Conservation (phyloP, 176 grass and related monocot genomes). For the Musa itinerans region DNA sequence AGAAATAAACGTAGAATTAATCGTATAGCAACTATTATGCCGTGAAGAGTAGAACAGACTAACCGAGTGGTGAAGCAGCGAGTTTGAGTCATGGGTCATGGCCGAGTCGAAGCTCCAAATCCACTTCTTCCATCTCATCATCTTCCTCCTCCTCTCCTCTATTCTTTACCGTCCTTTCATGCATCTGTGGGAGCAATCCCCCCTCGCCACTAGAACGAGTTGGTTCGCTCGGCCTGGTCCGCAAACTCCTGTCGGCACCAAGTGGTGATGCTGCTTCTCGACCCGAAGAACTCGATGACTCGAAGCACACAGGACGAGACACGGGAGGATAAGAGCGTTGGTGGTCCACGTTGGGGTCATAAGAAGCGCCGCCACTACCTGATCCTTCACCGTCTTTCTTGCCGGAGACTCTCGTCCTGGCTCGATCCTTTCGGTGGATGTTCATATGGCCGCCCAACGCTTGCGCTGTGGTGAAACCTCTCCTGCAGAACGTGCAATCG, state of each 20-base stretch:
- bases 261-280: too few relatives aligned
- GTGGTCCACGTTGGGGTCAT: not conserved
- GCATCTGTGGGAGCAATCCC: not conserved
- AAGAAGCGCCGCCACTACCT: too few relatives aligned
- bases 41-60: too few relatives aligned
- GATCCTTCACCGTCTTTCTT: too few relatives aligned
- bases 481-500: not conserved
- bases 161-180: not conserved
- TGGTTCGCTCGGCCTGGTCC: too few relatives aligned
- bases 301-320: too few relatives aligned
- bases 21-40: too few relatives aligned
- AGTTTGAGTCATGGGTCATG: not conserved
- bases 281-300: too few relatives aligned
- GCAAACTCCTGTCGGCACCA: too few relatives aligned
- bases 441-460: not conserved
- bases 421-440: not conserved
- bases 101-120: slow-evolving; percentile 5
- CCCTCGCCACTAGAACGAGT: not conserved
- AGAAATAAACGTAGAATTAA: too few relatives aligned
- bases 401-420: not conserved
- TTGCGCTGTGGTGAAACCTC: not conserved
- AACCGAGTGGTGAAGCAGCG: too few relatives aligned
- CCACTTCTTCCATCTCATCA: not conserved
- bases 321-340: too few relatives aligned
- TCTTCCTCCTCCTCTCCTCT: not conserved